Evolutionary conservation across 768 basidiomycete species (phyloP).

Genomic region (Cystofilobasidium ferigula): DNA sequence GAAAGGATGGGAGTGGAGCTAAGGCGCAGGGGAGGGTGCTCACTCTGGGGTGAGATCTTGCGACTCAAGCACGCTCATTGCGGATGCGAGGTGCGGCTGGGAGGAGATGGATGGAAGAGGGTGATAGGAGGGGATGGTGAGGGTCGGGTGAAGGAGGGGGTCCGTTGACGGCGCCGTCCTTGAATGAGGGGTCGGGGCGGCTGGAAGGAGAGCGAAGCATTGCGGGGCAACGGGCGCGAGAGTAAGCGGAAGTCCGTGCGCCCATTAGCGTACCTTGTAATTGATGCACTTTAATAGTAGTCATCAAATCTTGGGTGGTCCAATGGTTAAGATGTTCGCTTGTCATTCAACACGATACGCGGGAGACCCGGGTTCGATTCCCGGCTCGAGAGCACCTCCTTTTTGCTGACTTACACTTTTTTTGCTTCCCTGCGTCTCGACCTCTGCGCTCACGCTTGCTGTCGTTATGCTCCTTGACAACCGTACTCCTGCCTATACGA

Average conservation of each 20-base stretch:
- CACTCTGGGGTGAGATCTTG: constrained; percentile 18
- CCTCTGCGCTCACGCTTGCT: too few species aligned
- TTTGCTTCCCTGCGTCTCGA: too few species aligned
- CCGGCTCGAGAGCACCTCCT: not conserved
- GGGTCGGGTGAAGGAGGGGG: not conserved
- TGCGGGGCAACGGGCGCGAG: too few species aligned
- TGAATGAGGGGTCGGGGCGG: too few species aligned
- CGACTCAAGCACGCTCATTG: not conserved
- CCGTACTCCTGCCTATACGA: too few species aligned
- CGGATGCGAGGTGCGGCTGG: too few species aligned
- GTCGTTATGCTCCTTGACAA: too few species aligned
- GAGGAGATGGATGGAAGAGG: not conserved
- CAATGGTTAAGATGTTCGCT: constrained; percentile 10
- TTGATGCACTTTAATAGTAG: not conserved
- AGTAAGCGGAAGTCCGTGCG: too few species aligned
- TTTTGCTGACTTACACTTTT: too few species aligned
- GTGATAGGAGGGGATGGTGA: too few species aligned
- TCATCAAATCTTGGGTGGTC: not conserved
- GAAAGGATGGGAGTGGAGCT: not conserved
- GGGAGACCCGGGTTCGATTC: constrained; percentile 10
- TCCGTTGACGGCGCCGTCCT: too few species aligned
- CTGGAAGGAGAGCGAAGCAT: too few species aligned
- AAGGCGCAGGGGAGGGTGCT: not conserved
- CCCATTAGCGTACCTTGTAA: not conserved
- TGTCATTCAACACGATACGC: constrained; percentile 1